Evolutionary conservation across 352 stramenopile species (phyloP).

Genomic region (Thraustochytrium sp.): DNA sequence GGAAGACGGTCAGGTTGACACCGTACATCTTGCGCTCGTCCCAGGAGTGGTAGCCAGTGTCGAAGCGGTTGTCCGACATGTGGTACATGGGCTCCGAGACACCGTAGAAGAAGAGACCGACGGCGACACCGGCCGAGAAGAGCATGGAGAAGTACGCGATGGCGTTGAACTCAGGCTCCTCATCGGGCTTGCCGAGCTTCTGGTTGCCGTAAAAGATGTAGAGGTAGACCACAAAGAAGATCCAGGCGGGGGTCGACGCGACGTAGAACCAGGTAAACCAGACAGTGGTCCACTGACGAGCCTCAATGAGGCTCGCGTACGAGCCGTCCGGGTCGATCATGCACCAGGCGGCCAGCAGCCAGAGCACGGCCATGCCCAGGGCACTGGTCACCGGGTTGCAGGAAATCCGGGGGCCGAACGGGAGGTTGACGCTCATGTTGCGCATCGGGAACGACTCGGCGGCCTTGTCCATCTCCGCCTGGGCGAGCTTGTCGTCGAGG

Average conservation of each 20-base stretch:
- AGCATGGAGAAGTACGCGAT: slow-evolving; percentile 57
- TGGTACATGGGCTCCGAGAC: slow-evolving; percentile 56
- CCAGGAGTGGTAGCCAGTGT: slow-evolving; percentile 49
- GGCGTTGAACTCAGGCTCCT: slow-evolving; percentile 53
- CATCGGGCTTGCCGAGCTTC: slow-evolving; percentile 51
- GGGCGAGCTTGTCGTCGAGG: background rate
- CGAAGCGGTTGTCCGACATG: slow-evolving; percentile 46
- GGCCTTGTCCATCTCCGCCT: background rate
- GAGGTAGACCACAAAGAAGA: slow-evolving; percentile 52
- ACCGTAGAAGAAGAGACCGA: slow-evolving; percentile 58
- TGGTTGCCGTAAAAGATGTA: slow-evolving; percentile 52
- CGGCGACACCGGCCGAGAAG: slow-evolving; percentile 54
- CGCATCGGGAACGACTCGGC: background rate
- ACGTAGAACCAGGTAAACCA: slow-evolving; percentile 58
- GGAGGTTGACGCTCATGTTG: background rate
- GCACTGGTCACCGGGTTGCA: slow-evolving; percentile 52
- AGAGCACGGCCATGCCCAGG: slow-evolving; percentile 50
- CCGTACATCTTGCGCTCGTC: slow-evolving; percentile 52
- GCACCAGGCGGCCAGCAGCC: slow-evolving; percentile 51
- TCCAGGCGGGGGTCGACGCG: slow-evolving; percentile 42
- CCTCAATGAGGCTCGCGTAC: background rate
- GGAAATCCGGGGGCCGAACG: background rate
- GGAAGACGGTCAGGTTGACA: slow-evolving; percentile 52
- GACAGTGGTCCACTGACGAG: background rate
- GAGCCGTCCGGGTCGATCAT: slow-evolving; percentile 47